Base-by-base conservation (phyloP, 768 basidiomycete species). In the Podaxis rugospora region DNA sequence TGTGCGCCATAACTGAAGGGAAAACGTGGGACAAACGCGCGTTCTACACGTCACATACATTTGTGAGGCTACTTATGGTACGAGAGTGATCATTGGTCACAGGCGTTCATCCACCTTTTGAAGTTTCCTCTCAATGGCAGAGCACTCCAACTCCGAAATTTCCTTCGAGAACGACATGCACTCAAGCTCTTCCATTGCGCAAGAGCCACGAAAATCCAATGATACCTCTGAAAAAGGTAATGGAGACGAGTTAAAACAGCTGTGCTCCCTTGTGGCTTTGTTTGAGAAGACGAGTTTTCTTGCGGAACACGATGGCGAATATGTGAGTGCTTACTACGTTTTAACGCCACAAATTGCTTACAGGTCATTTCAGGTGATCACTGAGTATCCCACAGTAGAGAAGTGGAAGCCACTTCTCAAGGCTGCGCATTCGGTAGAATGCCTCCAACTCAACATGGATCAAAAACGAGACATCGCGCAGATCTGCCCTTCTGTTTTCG, bases 41-140 rank as follows among this genome's bases (percentile, higher is more conserved):
- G 32, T 32, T 9, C 32, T 9, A 32, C 32, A 32, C 32, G 32
- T 32, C 32, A 32, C 32, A 9, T 32, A 3, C 28, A 32, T 9
- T 32, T 32, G 28, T 32, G 28, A 9, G 28, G 28, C 28, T 32
- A 32, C 2, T 32, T 9, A 7, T 1, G 32, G 32, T 32, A 9
- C 6, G 32, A 32, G 32, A 32, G 32, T 32, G 32, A 32, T 32
- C 9, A 1, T 32, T 32, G 32, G 32, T 32, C 9, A 9, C 32
- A 2, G 7, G 32, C 7, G 32, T 32, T 32, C 32, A 9, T 32
- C 32, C 7, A 32, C 32, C 32, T 9, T 32, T 32, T 32, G 7
- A 35, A 87, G 11, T n/a, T 10, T 40, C 39, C 16, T 40, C 16
- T 6, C 39, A 40, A n/a, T 40, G 39, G 16, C 39, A n/a, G 11